Conservation (phyloP, 768 basidiomycete genomes). For the Mycena belliarum region DNA sequence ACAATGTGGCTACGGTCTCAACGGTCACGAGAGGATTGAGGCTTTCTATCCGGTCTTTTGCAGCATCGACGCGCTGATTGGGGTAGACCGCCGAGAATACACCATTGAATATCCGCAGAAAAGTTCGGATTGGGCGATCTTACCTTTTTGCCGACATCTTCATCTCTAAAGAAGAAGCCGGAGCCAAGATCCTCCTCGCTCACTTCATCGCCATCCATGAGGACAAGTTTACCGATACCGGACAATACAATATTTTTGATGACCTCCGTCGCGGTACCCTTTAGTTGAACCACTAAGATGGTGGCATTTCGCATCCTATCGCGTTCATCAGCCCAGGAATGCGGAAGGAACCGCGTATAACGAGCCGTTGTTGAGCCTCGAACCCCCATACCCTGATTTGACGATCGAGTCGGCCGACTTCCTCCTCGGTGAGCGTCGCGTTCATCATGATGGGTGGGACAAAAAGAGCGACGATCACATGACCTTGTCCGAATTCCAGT, state of each 20-base stretch:
- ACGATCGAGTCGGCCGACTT: conserved; percentile 84
- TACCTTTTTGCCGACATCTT: conserved; percentile 90
- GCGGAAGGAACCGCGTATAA: conserved; percentile 14
- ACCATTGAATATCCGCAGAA: conserved; percentile 39
- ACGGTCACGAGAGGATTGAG: conserved; percentile 92
- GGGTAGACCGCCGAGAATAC: conserved; percentile 36
- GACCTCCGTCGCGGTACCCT: conserved; percentile 86
- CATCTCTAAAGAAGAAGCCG: conserved; percentile 92
- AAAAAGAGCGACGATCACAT: not conserved
- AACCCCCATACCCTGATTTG: conserved; percentile 98
- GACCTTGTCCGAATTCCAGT: conserved; percentile 11
- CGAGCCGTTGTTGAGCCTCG: conserved; percentile 92
- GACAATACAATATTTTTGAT: conserved; percentile 98
- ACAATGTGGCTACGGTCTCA: conserved; percentile 58
- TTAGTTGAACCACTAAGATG: conserved; percentile 77
- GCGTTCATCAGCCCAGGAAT: conserved; percentile 24
- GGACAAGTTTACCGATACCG: conserved; percentile 87
- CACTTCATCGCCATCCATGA: conserved; percentile 79
- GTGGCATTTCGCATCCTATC: conserved; percentile 92
- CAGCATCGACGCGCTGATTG: conserved; percentile 79
- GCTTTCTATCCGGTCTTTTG: conserved; percentile 80
- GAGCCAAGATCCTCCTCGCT: conserved; percentile 82
- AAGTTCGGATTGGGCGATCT: conserved; percentile 25
- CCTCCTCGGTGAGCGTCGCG: conserved; percentile 65
- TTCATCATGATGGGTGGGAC: conserved; percentile 24